Conservation (phyloP, 768 basidiomycete species). For the Termitomyces sp. region DNA sequence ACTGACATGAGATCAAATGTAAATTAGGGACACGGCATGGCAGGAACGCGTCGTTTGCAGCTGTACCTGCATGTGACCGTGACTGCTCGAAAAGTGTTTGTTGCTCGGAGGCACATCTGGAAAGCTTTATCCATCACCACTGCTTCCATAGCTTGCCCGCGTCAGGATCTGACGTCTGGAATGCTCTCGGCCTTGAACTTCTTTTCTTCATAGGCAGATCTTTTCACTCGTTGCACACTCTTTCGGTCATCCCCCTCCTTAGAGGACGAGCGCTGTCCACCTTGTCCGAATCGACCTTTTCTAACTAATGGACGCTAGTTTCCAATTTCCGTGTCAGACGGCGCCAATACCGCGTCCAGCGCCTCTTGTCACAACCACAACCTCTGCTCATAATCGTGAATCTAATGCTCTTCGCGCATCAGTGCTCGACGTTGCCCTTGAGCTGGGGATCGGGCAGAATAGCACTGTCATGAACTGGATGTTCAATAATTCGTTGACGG, state of each 20-base stretch:
- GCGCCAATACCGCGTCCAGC: slow-evolving; percentile 18
- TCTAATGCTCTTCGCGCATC: slow-evolving; percentile 63
- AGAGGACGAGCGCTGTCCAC: slow-evolving; percentile 10
- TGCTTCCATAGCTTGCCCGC: neutral
- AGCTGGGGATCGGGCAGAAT: slow-evolving; percentile 58
- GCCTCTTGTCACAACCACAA: slow-evolving; percentile 9
- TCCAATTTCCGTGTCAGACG: slow-evolving; percentile 24
- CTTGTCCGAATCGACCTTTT: slow-evolving; percentile 2
- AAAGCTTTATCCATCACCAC: neutral
- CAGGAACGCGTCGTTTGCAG: slow-evolving; percentile 1
- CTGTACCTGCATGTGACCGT: slow-evolving; percentile 5
- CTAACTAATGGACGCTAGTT: slow-evolving; percentile 26
- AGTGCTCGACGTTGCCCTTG: slow-evolving; percentile 66
- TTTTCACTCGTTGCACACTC: slow-evolving; percentile 1
- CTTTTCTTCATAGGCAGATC: slow-evolving; percentile 1
- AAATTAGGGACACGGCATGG: neutral
- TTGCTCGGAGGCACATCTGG: neutral
- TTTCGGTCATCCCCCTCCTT: slow-evolving; percentile 3
- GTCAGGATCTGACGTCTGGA: neutral
- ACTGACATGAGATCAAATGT: neutral
- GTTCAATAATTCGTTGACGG: slow-evolving; percentile 54
- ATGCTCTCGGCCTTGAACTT: neutral
- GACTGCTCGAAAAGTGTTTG: neutral
- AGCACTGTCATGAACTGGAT: slow-evolving; percentile 65
- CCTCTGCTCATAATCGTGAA: slow-evolving; percentile 30